These are phyloP conservation scores for Pseudocercospora fijiensis DNA, from an alignment of 2,329 filamentous ascomycete genomes.

Conservation along the genomic window DNA sequence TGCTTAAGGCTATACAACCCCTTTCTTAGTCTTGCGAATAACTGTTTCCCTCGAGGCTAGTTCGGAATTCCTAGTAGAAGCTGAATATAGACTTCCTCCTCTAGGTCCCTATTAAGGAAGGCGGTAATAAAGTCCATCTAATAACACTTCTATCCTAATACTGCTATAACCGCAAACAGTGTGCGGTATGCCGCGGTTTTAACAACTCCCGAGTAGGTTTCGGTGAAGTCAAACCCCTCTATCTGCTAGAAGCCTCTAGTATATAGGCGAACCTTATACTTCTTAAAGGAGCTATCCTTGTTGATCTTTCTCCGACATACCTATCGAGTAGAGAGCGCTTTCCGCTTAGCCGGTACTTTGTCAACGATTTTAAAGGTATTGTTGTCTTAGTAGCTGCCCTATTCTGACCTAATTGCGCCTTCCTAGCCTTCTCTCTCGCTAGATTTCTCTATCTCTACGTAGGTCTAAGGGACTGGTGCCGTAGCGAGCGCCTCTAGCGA, in stretches of 20 bases:
- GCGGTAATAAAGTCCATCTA: constrained; percentile 4
- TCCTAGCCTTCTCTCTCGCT: too few relatives aligned
- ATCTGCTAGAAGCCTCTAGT: background rate
- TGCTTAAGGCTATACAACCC: background rate
- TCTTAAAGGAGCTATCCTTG: background rate
- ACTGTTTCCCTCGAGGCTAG: too few relatives aligned
- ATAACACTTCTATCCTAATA: background rate
- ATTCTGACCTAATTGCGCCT: too few relatives aligned
- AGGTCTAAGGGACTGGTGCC: too few relatives aligned
- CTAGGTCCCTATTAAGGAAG: background rate
- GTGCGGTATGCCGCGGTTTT: background rate
- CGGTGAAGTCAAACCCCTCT: background rate
- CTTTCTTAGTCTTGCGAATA: background rate
- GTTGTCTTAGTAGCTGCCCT: too few relatives aligned
- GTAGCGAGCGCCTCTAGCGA: too few relatives aligned
- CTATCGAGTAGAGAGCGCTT: too few relatives aligned
- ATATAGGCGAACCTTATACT: background rate
- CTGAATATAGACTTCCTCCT: background rate
- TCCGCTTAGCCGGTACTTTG: too few relatives aligned
- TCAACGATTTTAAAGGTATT: too few relatives aligned
- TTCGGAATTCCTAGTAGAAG: background rate
- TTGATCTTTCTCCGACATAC: background rate
- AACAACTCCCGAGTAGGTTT: background rate
- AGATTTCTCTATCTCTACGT: too few relatives aligned
- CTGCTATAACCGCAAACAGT: background rate